Percentiles rank a stretch among this genome's conserved stretches.
phyloP scores from a whole-genome alignment of 1,284 basidiomycete genomes.

The Cutaneotrichosporon sp. region DNA sequence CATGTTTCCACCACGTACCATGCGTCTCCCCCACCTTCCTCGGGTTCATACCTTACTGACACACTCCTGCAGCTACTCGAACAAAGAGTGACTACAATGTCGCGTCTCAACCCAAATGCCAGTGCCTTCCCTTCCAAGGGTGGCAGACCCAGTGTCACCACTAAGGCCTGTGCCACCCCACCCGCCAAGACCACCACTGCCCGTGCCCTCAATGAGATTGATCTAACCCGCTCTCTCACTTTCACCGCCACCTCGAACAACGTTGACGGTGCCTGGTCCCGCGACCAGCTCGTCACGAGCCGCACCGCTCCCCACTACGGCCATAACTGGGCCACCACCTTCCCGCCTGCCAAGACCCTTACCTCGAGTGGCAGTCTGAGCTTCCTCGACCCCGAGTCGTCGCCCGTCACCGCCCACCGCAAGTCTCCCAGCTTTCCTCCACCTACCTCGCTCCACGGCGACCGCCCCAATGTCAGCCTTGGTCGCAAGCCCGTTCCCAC shows the following conservation, averaged over 20 bases:
- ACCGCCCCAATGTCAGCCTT: neutral
- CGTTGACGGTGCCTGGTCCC: neutral
- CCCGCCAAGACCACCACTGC: neutral
- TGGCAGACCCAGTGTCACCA: neutral
- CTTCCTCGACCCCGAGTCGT: slow-evolving; percentile 4
- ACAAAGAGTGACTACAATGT: slow-evolving; percentile 1
- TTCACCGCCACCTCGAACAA: neutral
- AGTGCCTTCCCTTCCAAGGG: slow-evolving; percentile 1
- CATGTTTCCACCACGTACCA: neutral
- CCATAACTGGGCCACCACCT: slow-evolving; percentile 16
- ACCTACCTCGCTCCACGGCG: neutral
- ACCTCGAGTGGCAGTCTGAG: neutral
- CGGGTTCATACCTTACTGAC: neutral
- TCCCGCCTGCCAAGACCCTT: slow-evolving; percentile 3
- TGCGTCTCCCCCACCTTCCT: neutral
- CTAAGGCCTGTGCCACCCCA: neutral
- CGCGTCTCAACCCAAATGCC: slow-evolving; percentile 18
- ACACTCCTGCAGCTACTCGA: neutral
- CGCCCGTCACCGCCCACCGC: slow-evolving; percentile 11
- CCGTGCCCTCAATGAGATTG: slow-evolving; percentile 4
- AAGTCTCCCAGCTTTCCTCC: slow-evolving; percentile 27
- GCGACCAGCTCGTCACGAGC: slow-evolving; percentile 1
- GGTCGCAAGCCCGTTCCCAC: neutral
- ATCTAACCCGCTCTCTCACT: neutral
- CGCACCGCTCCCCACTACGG: slow-evolving; percentile 15